Conservation (phyloP, 176 grass and related monocot species). For the Elaeis guineensis region DNA sequence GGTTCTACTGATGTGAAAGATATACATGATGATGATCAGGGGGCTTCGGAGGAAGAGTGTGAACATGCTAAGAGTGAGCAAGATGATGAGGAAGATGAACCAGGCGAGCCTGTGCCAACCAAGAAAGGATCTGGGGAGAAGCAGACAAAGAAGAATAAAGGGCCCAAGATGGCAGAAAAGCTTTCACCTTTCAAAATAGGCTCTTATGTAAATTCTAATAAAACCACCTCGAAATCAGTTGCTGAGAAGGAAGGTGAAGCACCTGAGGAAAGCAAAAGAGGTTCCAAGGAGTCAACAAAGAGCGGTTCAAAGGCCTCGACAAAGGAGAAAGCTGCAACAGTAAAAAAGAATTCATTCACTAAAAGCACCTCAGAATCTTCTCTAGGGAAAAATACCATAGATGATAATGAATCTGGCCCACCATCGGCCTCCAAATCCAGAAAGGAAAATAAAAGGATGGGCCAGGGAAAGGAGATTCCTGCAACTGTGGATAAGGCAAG, state of each 20-base stretch:
- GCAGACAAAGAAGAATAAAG: conserved; percentile 35
- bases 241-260: conserved; percentile 21
- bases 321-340: conserved; percentile 27
- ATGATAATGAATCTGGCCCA: conserved; percentile 15
- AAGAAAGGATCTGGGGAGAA: conserved; percentile 32
- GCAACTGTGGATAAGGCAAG: neutral
- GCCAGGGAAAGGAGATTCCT: conserved; percentile 26
- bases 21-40: conserved; percentile 46
- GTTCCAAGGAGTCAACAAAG: conserved; percentile 28
- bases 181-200: conserved; percentile 38
- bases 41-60: conserved; percentile 29
- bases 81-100: conserved; percentile 30
- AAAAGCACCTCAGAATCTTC: conserved; percentile 16
- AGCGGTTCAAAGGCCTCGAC: conserved; percentile 31
- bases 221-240: conserved; percentile 16
- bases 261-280: conserved; percentile 37
- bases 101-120: conserved; percentile 30
- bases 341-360: conserved; percentile 25
- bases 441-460: conserved; percentile 45
- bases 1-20: conserved; percentile 54
- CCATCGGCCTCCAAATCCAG: conserved; percentile 33
- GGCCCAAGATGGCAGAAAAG: conserved; percentile 34
- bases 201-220: conserved; percentile 31
- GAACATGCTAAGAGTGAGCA: conserved; percentile 45
- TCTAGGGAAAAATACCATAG: neutral